Conservation (phyloP, 495 filamentous ascomycete genomes). For the Terfezia boudieri region DNA sequence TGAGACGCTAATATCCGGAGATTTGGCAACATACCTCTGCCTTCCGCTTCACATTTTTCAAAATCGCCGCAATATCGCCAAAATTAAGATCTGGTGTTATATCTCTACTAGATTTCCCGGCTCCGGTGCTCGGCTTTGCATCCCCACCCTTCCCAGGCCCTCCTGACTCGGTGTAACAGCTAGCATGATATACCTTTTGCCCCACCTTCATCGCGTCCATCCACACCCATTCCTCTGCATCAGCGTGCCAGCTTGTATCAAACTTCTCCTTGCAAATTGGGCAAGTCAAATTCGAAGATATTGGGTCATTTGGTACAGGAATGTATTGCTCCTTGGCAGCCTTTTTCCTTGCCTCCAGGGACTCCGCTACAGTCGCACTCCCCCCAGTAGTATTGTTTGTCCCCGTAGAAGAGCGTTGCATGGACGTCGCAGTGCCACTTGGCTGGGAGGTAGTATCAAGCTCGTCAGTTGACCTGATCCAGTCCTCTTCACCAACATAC, state of each 20-base stretch:
- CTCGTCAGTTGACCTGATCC: conserved; percentile 62
- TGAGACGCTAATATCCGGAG: too few species aligned
- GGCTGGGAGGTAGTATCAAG: conserved; percentile 27
- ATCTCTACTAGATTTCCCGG: conserved; percentile 20
- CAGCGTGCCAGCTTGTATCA: conserved; percentile 68
- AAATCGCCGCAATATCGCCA: conserved; percentile 38
- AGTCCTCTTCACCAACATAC: conserved; percentile 86
- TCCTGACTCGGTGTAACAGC: conserved; percentile 29
- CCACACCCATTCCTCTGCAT: conserved; percentile 92
- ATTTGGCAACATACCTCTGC: conserved; percentile 34
- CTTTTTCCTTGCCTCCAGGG: conserved; percentile 21
- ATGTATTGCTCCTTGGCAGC: conserved; percentile 53
- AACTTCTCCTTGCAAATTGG: conserved; percentile 93
- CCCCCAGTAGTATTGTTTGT: conserved; percentile 2
- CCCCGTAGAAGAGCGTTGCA: background rate
- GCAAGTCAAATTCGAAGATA: conserved; percentile 47
- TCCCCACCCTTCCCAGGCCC: background rate
- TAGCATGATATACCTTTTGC: conserved; percentile 64
- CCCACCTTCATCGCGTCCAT: conserved; percentile 64
- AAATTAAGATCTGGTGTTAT: conserved; percentile 25
- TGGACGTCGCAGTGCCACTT: conserved; percentile 7
- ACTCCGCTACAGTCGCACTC: conserved; percentile 22
- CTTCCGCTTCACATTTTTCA: conserved; percentile 45
- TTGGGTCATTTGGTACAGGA: conserved; percentile 55
- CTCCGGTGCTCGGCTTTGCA: background rate